phyloP scores from a whole-genome alignment of 78 protist species.

The slime mould (Dictyostelium discoideum) region dicty_2.7 NC_007090.3:4822501-4823000 shows the following conservation, averaged over 20 bases:
- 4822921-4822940: neutral
- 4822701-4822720: neutral
- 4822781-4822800: neutral
- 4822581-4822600: neutral
- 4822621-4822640: neutral
- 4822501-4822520: neutral
- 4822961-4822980: neutral
- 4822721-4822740: neutral
- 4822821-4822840: no score
- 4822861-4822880: neutral
- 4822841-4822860: neutral
- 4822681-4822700: neutral
- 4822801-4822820: neutral
- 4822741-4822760: neutral
- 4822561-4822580: neutral
- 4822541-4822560: neutral
- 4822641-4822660: neutral
- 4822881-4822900: neutral
- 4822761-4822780: neutral
- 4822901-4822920: neutral
- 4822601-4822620: neutral
- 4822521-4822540: neutral
- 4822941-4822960: neutral
- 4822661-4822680: neutral
- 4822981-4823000: neutral